Evolutionary conservation across 495 filamentous ascomycete genomes (phyloP).

Genomic region (Neurospora africana): DNA sequence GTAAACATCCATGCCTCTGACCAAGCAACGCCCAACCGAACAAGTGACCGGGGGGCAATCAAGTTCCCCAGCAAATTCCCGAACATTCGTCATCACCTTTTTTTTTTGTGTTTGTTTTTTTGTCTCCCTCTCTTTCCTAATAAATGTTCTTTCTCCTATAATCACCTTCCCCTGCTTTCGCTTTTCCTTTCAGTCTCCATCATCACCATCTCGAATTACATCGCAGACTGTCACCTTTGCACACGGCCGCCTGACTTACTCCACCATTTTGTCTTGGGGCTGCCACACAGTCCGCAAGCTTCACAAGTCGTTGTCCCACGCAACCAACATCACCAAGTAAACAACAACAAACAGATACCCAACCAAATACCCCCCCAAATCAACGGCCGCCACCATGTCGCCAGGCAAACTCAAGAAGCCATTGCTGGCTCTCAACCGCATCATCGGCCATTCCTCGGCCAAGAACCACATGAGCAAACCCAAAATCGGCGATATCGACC

Average conservation of each 20-base stretch:
- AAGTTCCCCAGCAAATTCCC: constrained; percentile 4
- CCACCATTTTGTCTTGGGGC: not conserved
- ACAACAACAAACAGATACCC: not conserved
- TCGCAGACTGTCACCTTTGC: not conserved
- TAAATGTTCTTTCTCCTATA: not conserved
- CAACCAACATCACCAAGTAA: not conserved
- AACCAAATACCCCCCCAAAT: not conserved
- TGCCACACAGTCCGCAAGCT: not conserved
- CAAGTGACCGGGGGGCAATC: not conserved
- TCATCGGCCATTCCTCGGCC: constrained; percentile 31
- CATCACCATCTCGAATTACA: not conserved
- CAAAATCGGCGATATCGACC: constrained; percentile 38
- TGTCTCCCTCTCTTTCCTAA: not conserved
- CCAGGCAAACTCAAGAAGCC: constrained; percentile 30
- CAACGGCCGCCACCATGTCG: constrained; percentile 20
- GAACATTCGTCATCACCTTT: constrained; percentile 6
- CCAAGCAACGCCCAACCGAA: not conserved
- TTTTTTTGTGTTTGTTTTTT: not conserved
- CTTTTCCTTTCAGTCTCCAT: not conserved
- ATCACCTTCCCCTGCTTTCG: not conserved
- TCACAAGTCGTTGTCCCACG: not conserved
- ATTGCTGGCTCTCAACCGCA: constrained; percentile 32
- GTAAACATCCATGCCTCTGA: not conserved
- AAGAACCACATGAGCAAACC: constrained; percentile 37
- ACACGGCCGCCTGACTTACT: not conserved